These are phyloP conservation scores for Neobulgaria alba DNA, from an alignment of 2,329 filamentous ascomycete genomes.

Conservation along the genomic window DNA sequence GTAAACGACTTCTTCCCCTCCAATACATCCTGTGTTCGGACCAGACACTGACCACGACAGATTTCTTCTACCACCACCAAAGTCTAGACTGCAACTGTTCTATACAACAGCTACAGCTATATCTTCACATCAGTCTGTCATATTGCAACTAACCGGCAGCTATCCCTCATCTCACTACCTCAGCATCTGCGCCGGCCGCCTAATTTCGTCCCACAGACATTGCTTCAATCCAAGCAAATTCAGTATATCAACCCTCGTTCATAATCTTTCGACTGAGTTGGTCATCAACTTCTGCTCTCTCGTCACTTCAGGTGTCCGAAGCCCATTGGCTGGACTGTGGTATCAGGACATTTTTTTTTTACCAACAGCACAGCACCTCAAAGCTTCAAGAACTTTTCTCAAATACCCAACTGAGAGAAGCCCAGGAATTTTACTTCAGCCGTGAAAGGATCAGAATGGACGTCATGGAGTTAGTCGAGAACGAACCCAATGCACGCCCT, in stretches of 20 bases:
- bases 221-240: too few relatives aligned
- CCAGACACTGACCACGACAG: conserved; percentile 10
- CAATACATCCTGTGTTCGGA: conserved; percentile 1
- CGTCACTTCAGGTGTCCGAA: too few relatives aligned
- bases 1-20: conserved; percentile 21
- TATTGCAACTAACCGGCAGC: too few relatives aligned
- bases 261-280: too few relatives aligned
- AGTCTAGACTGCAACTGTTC: conserved; percentile 9
- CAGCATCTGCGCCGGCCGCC: conserved; percentile 22
- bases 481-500: conserved; percentile 52
- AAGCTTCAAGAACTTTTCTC: too few relatives aligned
- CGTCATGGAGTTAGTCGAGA: conserved; percentile 56
- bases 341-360: too few relatives aligned
- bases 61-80: conserved; percentile 21
- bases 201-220: conserved; percentile 8
- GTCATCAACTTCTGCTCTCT: too few relatives aligned
- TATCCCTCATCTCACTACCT: conserved; percentile 7
- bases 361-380: too few relatives aligned
- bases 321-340: too few relatives aligned
- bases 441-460: conserved; percentile 39
- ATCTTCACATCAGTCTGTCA: conserved; percentile 1
- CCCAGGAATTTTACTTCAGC: too few relatives aligned
- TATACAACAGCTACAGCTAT: conserved; percentile 4
- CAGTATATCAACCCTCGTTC: too few relatives aligned
- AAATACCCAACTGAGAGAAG: too few relatives aligned